Evolutionary conservation across 495 filamentous ascomycete species (phyloP), one percentile per base, ranked within the genome.

Genomic region (Ramalina intermedia): DNA sequence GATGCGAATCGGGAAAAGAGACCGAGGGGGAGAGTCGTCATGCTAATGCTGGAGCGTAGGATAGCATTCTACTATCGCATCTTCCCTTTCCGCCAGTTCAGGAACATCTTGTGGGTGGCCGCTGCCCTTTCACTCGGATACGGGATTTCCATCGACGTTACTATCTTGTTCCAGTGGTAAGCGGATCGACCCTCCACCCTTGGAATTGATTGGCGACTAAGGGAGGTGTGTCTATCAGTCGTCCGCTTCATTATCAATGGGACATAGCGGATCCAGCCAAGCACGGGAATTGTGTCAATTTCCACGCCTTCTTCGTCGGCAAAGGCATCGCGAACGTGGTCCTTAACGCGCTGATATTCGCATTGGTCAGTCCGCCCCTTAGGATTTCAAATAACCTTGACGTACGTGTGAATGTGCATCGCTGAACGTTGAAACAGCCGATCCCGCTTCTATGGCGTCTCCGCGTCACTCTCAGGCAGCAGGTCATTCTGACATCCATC

Each of bases 401-500:
- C 11, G 24, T 18, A n/a, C 14, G n/a, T 43, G 1, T 20, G 18
- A 20, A 24, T 0, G 6, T 24, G 7, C 7, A 21, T 21, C 40
- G 16, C 17, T 49, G 40, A 55, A n/a, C 17, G 36, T 9, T n/a
- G 8, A 3, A 26, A 18, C 26, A 56, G 54, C 54, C 54, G 29
- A 53, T 56, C 16, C 54, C 54, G 16, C 41, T 56, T 37, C 43
- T 56, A 13, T 53, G 50, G 50, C 50, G 51, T 9, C 54, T 56
- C 20, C 50, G 50, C 1, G 48, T 46, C 6, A 50, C 46, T 17
- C 8, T 47, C 40, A 36, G 27, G 16, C 54, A 56, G 20, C 41
- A 50, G 27, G 21, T 53, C 20, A 38, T 56, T n/a, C 44, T 56
- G 35, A 56, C 50, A 8, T 41, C 18, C 24, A 53, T 56, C 44